phyloP scores from a whole-genome alignment of 176 grass and related monocot genomes.

The Elaeis guineensis region DNA sequence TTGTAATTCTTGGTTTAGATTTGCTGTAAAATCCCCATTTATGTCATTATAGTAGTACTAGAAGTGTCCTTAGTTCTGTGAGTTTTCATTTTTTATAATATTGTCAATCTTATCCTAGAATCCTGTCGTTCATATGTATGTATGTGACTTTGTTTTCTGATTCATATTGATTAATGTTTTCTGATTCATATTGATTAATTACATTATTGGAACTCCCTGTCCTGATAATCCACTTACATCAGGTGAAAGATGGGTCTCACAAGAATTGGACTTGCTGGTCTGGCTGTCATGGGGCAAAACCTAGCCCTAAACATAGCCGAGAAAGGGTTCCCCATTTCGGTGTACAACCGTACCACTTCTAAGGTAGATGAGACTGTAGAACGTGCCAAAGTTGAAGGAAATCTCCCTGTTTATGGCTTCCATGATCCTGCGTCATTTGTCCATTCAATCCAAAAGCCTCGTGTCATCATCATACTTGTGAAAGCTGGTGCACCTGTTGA shows the following conservation, averaged over 20 bases:
- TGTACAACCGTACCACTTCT: conserved; percentile 11
- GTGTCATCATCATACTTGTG: conserved; percentile 13
- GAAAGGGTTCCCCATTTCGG: conserved; percentile 11
- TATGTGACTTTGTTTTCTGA: too few relatives aligned
- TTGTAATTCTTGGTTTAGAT: too few relatives aligned
- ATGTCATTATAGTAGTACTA: too few relatives aligned
- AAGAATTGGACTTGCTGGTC: conserved; percentile 13
- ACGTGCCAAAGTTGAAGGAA: conserved; percentile 13
- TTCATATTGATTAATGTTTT: too few relatives aligned
- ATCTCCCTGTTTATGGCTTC: conserved; percentile 14
- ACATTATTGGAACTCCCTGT: too few relatives aligned
- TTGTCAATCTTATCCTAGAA: too few relatives aligned
- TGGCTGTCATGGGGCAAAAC: conserved; percentile 18
- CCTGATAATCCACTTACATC: not conserved
- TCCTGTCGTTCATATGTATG: too few relatives aligned
- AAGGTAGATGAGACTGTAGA: conserved; percentile 17
- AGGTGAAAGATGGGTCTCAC: conserved; percentile 16
- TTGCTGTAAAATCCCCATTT: too few relatives aligned
- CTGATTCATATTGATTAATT: too few relatives aligned
- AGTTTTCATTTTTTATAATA: too few relatives aligned
- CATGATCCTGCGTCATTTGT: conserved; percentile 14
- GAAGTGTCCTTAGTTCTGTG: too few relatives aligned
- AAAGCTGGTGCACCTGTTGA: conserved; percentile 16
- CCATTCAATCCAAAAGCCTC: conserved; percentile 14
- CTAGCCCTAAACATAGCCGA: conserved; percentile 13